phyloP scores from a whole-genome alignment of 2,329 filamentous ascomycete species.

The Teratosphaeria epicoccoides region DNA sequence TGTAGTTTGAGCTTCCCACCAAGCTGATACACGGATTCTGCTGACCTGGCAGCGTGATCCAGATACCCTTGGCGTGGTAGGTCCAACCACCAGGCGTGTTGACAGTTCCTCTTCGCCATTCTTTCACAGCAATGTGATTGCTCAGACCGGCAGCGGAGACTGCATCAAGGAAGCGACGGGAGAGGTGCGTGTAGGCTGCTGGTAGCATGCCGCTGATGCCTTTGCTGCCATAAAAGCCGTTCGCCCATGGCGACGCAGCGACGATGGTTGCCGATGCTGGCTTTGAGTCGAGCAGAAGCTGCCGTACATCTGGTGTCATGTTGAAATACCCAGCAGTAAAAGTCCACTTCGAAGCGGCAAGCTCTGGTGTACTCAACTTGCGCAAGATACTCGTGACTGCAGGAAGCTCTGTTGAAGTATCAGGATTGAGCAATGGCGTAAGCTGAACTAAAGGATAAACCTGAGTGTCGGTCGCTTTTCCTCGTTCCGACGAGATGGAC shows the following conservation, averaged over 20 bases:
- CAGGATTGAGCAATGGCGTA: slow-evolving; percentile 67
- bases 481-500: slow-evolving; percentile 9
- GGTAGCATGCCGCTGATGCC: slow-evolving; percentile 86
- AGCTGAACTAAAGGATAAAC: slow-evolving; percentile 84
- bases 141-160: slow-evolving; percentile 44
- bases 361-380: slow-evolving; percentile 50
- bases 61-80: slow-evolving; percentile 94
- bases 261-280: slow-evolving; percentile 68
- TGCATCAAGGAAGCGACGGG: slow-evolving; percentile 64
- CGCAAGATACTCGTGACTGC: slow-evolving; percentile 65
- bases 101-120: slow-evolving; percentile 78
- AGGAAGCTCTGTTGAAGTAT: slow-evolving; percentile 81
- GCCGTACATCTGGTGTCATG: slow-evolving; percentile 73
- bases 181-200: slow-evolving; percentile 81
- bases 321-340: slow-evolving; percentile 99
- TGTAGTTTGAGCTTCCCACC: slow-evolving; percentile 91
- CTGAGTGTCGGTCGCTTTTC: slow-evolving; percentile 49
- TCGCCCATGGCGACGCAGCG: slow-evolving; percentile 84
- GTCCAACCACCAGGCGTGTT: slow-evolving; percentile 82
- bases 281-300: slow-evolving; percentile 64
- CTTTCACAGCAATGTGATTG: slow-evolving; percentile 60
- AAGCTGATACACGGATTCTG: slow-evolving; percentile 64
- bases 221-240: slow-evolving; percentile 83
- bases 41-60: slow-evolving; percentile 62
- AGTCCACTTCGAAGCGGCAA: slow-evolving; percentile 69